phyloP scores from a whole-genome alignment of 2,329 filamentous ascomycete species.

The Xylaria sp. region DNA sequence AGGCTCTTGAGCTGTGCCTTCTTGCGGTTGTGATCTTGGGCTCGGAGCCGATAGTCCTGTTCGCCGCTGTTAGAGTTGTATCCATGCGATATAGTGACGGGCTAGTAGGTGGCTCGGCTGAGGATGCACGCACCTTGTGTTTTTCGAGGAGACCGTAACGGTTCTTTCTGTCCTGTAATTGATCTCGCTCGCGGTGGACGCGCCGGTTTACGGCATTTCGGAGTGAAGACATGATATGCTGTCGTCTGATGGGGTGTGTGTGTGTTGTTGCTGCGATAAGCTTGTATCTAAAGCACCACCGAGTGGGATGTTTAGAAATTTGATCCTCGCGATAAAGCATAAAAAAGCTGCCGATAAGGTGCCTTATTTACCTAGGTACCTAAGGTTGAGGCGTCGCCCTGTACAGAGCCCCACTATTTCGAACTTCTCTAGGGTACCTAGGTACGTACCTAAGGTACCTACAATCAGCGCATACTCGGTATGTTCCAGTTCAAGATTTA shows the following conservation, averaged over 20 bases:
- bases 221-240: slow-evolving; percentile 56
- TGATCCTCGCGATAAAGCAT: slow-evolving; percentile 25
- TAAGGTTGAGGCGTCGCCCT: neutral
- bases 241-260: neutral
- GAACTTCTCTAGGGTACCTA: neutral
- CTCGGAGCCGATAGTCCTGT: slow-evolving; percentile 71
- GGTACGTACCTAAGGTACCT: too few relatives aligned
- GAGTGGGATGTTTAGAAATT: slow-evolving; percentile 35
- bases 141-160: slow-evolving; percentile 95
- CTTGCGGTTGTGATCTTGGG: slow-evolving; percentile 74
- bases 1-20: slow-evolving; percentile 69
- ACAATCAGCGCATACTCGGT: too few relatives aligned
- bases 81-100: neutral
- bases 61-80: slow-evolving; percentile 41
- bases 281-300: neutral
- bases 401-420: too few relatives aligned
- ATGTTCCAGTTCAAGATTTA: too few relatives aligned
- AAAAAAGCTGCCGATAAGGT: slow-evolving; percentile 20
- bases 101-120: neutral
- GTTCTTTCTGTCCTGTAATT: slow-evolving; percentile 76
- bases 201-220: slow-evolving; percentile 78
- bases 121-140: slow-evolving; percentile 74
- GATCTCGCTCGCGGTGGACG: slow-evolving; percentile 89
- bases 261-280: slow-evolving; percentile 6
- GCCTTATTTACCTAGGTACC: too few relatives aligned